phyloP scores from a whole-genome alignment of 345 rosid species.

The Camelina laxa region DNA sequence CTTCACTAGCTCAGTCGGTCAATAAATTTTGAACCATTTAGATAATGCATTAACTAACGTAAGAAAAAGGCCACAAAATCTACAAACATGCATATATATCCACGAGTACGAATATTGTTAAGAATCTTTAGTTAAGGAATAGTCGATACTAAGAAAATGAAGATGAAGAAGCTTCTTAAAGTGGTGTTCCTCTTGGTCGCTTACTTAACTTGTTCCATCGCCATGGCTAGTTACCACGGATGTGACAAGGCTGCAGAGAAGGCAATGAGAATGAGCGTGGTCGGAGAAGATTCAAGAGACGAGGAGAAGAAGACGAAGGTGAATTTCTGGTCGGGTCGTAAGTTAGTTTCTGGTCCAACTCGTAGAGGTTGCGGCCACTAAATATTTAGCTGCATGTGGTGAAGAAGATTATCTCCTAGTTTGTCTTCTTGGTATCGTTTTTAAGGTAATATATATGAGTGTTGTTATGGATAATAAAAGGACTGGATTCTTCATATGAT shows the following conservation, averaged over 20 bases:
- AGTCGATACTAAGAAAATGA: slow-evolving; percentile 1
- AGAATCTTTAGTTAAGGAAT: background rate
- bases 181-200: background rate
- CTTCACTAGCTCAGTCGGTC: background rate
- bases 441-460: background rate
- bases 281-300: slow-evolving; percentile 13
- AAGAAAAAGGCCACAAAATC: background rate
- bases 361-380: slow-evolving; percentile 36
- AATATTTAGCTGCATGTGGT: background rate
- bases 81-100: slow-evolving; percentile 25
- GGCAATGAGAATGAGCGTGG: background rate
- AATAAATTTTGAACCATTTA: background rate
- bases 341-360: slow-evolving; percentile 42
- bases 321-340: background rate
- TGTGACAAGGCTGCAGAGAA: slow-evolving; percentile 12
- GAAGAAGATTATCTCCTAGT: background rate
- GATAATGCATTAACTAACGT: slow-evolving; percentile 18
- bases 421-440: slow-evolving; percentile 6
- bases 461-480: background rate
- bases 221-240: slow-evolving; percentile 22
- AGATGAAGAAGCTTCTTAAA: slow-evolving; percentile 28
- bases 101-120: background rate
- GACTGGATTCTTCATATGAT: background rate
- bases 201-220: slow-evolving; percentile 21
- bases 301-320: slow-evolving; percentile 7